Conservation (phyloP, 2,329 filamentous ascomycete species). For the Ascochyta rabiei region DNA sequence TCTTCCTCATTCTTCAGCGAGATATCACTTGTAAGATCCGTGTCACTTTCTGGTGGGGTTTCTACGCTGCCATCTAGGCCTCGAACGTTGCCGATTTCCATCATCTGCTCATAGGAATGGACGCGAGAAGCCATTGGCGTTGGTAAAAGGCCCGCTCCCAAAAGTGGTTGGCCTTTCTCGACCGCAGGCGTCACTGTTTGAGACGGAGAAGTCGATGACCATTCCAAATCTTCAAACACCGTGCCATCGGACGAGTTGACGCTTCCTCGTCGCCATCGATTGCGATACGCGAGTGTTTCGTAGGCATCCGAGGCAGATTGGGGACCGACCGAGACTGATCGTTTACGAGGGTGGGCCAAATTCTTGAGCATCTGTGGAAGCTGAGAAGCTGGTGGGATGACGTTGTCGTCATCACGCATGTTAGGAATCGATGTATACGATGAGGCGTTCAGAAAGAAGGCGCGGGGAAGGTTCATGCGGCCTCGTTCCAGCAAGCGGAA, state of each 20-base stretch:
- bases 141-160: slow-evolving; percentile 54
- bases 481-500: slow-evolving; percentile 84
- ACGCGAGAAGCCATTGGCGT: slow-evolving; percentile 56
- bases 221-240: slow-evolving; percentile 36
- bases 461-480: slow-evolving; percentile 80
- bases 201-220: slow-evolving; percentile 22
- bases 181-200: slow-evolving; percentile 39
- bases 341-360: slow-evolving; percentile 78
- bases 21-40: slow-evolving; percentile 40
- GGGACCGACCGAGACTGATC: slow-evolving; percentile 87
- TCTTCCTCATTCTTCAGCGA: slow-evolving; percentile 38
- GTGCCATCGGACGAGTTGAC: slow-evolving; percentile 51
- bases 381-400: slow-evolving; percentile 88
- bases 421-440: slow-evolving; percentile 85
- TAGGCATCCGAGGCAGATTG: slow-evolving; percentile 97
- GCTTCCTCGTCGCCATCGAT: slow-evolving; percentile 69
- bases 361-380: slow-evolving; percentile 81
- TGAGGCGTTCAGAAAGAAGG: slow-evolving; percentile 89
- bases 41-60: slow-evolving; percentile 39
- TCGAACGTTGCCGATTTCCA: slow-evolving; percentile 67
- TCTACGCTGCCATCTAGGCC: slow-evolving; percentile 8
- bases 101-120: slow-evolving; percentile 73
- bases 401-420: slow-evolving; percentile 78
- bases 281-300: slow-evolving; percentile 90
- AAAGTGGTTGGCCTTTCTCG: slow-evolving; percentile 40